A percentile compares a stretch with the other conserved stretches of the same genome.
phyloP scores from a whole-genome alignment of 2,329 filamentous ascomycete genomes.

The Madurella mycetomatis region DNA sequence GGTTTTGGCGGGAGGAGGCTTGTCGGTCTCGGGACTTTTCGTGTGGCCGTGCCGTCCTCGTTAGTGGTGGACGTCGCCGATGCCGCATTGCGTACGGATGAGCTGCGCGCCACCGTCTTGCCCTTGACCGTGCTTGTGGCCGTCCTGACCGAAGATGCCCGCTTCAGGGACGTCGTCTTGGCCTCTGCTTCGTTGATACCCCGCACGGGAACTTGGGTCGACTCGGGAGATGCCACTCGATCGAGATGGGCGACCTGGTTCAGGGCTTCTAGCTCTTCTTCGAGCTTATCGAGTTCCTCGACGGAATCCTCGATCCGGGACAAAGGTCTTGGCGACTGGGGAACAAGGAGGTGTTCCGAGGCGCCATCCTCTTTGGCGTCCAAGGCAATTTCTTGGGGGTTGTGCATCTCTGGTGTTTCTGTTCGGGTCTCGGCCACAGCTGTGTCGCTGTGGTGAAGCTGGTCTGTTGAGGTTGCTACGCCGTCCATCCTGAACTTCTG shows the following conservation, averaged over 20 bases:
- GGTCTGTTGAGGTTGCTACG: too few relatives aligned
- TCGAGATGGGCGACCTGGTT: slow-evolving; percentile 36
- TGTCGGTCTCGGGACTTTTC: slow-evolving; percentile 34
- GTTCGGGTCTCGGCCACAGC: slow-evolving; percentile 6
- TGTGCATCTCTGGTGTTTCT: slow-evolving; percentile 2
- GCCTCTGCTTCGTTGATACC: slow-evolving; percentile 1
- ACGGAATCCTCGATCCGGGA: slow-evolving; percentile 60
- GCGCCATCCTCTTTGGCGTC: slow-evolving; percentile 12
- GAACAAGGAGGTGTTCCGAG: not conserved
- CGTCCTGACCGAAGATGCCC: slow-evolving; percentile 23
- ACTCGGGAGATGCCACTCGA: slow-evolving; percentile 30
- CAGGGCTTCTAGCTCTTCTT: slow-evolving; percentile 57
- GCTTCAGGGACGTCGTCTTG: slow-evolving; percentile 16
- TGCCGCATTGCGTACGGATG: slow-evolving; percentile 40
- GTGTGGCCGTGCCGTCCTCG: slow-evolving; percentile 27
- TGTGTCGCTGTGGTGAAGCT: too few relatives aligned
- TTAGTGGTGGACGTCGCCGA: slow-evolving; percentile 37
- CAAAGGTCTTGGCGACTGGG: slow-evolving; percentile 22
- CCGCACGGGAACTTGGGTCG: slow-evolving; percentile 27
- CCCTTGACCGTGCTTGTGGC: slow-evolving; percentile 39
- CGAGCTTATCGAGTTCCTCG: slow-evolving; percentile 57
- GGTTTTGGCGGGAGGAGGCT: slow-evolving; percentile 45
- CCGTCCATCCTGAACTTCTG: slow-evolving; percentile 9
- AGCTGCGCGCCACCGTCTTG: slow-evolving; percentile 36
- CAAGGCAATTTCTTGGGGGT: slow-evolving; percentile 9